These are phyloP conservation scores for Erigeron philadelphicus DNA, from an alignment of 140 eudicot genomes.

Conservation along the genomic window DNA sequence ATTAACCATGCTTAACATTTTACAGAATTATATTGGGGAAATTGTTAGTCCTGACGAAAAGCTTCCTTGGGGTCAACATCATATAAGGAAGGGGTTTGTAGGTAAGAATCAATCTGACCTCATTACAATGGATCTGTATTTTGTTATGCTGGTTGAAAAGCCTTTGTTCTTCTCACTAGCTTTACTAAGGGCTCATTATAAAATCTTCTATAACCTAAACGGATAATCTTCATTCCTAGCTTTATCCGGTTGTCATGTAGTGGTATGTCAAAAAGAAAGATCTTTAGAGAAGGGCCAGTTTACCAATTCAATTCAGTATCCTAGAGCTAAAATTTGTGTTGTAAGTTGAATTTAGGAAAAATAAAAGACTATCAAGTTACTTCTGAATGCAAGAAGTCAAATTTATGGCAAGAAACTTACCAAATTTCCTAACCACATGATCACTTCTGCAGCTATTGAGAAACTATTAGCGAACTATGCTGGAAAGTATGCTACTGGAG, in stretches of 20 bases:
- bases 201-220: too few species aligned
- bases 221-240: background rate
- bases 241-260: background rate
- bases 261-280: too few species aligned
- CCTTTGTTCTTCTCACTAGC: background rate
- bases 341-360: too few species aligned
- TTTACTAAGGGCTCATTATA: too few species aligned
- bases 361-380: background rate
- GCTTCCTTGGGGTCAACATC: slow-evolving; percentile 68
- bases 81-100: slow-evolving; percentile 57
- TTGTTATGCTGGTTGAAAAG: background rate
- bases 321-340: too few species aligned
- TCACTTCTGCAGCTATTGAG: slow-evolving; percentile 63
- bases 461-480: slow-evolving; percentile 53
- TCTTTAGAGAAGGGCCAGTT: too few species aligned
- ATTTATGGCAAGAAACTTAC: background rate
- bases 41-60: slow-evolving; percentile 59
- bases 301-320: too few species aligned
- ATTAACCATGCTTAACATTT: slow-evolving; percentile 8
- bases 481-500: slow-evolving; percentile 75
- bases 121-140: background rate
- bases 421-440: slow-evolving; percentile 19
- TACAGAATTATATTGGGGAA: slow-evolving; percentile 65
- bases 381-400: background rate
- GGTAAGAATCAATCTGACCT: slow-evolving; percentile 39